Evolutionary conservation across 768 basidiomycete genomes (phyloP).

Genomic region (Suillus spraguei): DNA sequence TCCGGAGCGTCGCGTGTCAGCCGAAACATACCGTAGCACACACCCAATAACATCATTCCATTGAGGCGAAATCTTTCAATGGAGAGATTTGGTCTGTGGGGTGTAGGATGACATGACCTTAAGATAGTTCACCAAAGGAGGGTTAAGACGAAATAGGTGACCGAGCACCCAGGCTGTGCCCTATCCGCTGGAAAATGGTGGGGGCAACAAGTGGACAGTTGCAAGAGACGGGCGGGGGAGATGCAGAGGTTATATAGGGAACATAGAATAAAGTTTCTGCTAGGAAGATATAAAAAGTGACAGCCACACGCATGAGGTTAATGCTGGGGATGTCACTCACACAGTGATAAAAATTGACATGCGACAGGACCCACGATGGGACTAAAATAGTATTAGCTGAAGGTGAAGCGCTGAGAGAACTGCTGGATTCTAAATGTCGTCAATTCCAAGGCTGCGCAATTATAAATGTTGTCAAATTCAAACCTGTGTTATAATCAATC

Average conservation of each 20-base stretch:
- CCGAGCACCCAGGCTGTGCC: not conserved
- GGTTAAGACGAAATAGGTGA: not conserved
- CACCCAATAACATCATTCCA: slow-evolving; percentile 23
- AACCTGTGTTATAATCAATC: not conserved
- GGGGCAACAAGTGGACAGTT: not conserved
- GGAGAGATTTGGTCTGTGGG: slow-evolving; percentile 22
- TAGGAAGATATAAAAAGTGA: not conserved
- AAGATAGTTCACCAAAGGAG: not conserved
- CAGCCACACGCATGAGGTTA: not conserved
- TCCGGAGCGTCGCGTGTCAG: too few species aligned
- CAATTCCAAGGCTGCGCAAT: not conserved
- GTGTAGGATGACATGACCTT: slow-evolving; percentile 23
- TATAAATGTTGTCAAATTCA: not conserved
- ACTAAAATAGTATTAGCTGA: not conserved
- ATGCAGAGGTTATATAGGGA: not conserved
- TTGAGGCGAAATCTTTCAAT: slow-evolving; percentile 29
- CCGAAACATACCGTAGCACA: slow-evolving; percentile 23
- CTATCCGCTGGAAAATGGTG: not conserved
- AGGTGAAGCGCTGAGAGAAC: not conserved
- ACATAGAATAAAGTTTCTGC: not conserved
- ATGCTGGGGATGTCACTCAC: not conserved
- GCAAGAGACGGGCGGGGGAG: not conserved
- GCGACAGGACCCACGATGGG: not conserved
- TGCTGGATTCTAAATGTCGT: not conserved
- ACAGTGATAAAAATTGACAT: slow-evolving; percentile 1